These are phyloP conservation scores for Colletotrichum sidae DNA, from an alignment of 2,329 filamentous ascomycete species.

Conservation along the genomic window DNA sequence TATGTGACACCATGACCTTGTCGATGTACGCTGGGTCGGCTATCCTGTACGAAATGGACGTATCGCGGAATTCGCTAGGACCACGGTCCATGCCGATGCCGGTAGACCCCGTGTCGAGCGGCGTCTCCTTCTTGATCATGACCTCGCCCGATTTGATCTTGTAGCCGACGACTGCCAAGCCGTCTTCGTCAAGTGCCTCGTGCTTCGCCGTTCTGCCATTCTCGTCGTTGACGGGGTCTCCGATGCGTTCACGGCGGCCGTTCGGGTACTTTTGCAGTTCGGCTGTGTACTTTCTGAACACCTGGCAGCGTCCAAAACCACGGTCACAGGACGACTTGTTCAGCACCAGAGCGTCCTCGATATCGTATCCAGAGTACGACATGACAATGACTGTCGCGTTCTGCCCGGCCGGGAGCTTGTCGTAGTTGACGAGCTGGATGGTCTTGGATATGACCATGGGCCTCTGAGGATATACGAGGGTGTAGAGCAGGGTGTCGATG, in stretches of 20 bases:
- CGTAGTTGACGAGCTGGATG: slow-evolving; percentile 96
- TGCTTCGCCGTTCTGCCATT: slow-evolving; percentile 77
- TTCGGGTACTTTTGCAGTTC: slow-evolving; percentile 92
- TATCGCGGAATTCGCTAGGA: slow-evolving; percentile 73
- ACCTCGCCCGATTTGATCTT: slow-evolving; percentile 82
- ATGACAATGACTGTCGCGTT: slow-evolving; percentile 98
- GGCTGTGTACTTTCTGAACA: slow-evolving; percentile 94
- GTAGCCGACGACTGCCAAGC: slow-evolving; percentile 87
- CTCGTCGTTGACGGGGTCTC: slow-evolving; percentile 63
- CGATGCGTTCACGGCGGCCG: slow-evolving; percentile 75
- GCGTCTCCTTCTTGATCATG: slow-evolving; percentile 91
- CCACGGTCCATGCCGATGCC: slow-evolving; percentile 76
- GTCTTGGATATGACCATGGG: slow-evolving; percentile 98
- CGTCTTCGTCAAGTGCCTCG: slow-evolving; percentile 82
- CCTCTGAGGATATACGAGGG: slow-evolving; percentile 96
- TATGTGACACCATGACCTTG: slow-evolving; percentile 94
- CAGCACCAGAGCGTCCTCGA: slow-evolving; percentile 95
- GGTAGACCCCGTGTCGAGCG: slow-evolving; percentile 79
- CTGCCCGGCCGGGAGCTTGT: slow-evolving; percentile 95
- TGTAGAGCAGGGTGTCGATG: slow-evolving; percentile 95
- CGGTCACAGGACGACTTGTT: slow-evolving; percentile 97
- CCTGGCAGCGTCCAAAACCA: slow-evolving; percentile 95
- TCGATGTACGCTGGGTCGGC: slow-evolving; percentile 91
- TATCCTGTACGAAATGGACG: slow-evolving; percentile 82
- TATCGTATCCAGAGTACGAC: slow-evolving; percentile 99